Evolutionary conservation across 164 flowering plant species (phyloP).

Genomic region (Aristolochia fimbriata): DNA sequence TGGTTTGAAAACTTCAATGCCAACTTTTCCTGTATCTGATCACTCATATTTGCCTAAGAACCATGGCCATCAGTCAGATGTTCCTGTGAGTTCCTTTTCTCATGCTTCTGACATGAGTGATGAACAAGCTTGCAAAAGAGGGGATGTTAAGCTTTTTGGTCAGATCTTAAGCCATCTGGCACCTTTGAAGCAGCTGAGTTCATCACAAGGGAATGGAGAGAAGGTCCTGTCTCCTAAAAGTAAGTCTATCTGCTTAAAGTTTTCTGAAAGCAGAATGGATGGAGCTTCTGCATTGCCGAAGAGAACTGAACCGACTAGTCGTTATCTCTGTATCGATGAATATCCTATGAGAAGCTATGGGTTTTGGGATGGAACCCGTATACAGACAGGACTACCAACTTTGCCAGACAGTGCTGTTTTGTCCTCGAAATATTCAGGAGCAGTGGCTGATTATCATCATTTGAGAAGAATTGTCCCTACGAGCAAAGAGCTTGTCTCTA

Average conservation of each 20-base stretch:
- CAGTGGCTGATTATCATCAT: constrained; percentile 33
- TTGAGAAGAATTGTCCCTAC: constrained; percentile 35
- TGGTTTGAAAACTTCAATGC: not conserved
- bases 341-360: constrained; percentile 44
- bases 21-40: too few relatives aligned
- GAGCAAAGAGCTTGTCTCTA: constrained; percentile 16
- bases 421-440: constrained; percentile 54
- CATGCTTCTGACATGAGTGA: constrained; percentile 2
- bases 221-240: constrained; percentile 14
- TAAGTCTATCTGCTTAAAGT: constrained; percentile 22
- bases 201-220: constrained; percentile 19
- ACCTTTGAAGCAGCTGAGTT: constrained; percentile 22
- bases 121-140: too few relatives aligned
- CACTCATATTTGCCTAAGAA: constrained; percentile 12
- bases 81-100: constrained; percentile 13
- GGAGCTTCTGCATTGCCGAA: constrained; percentile 14
- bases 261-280: constrained; percentile 18
- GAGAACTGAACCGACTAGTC: constrained; percentile 27
- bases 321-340: constrained; percentile 31
- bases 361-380: constrained; percentile 68
- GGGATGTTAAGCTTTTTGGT: constrained; percentile 36
- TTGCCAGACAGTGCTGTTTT: constrained; percentile 56
- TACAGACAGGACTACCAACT: constrained; percentile 43
- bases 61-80: constrained; percentile 13
- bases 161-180: constrained; percentile 50